Evolutionary conservation across 768 basidiomycete genomes (phyloP), one percentile per base, ranked within the genome.

Genomic region (Trichaptum fuscoviolaceum): DNA sequence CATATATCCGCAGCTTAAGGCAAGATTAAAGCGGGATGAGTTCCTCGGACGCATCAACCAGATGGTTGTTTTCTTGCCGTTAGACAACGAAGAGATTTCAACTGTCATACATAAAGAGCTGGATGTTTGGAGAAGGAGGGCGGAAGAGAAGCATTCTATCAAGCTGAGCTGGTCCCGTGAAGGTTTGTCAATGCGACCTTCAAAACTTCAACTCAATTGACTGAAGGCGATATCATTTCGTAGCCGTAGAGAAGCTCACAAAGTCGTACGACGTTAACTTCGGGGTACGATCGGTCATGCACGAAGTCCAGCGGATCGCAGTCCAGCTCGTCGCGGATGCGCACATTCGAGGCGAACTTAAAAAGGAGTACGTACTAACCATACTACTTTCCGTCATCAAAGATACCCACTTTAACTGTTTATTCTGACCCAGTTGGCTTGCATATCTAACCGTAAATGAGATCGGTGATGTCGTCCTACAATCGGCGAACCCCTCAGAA

Each of bases 21-120:
- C 68, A 30, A 66, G 77, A 18, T 34, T 61, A 18, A 61, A 61
- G 59, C 59, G 59, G 25, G 59, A 34, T 23, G 80, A 81, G 67
- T 73, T 80, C 66, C 72, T 80, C 67, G 78, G 79, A 68, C 76
- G 80, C 25, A 71, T 80, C 63, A 78, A 80, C 68, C 68, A 71
- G 63, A 73, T 74, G 35, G 69, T 75, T 57, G 67, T 80, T 24
- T 80, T 80, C 72, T 34, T 34, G 59, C 59, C 59, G 12, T 23
- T 61, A 9, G 23, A 61, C 30, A 23, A 61, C 17, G 59, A 61
- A 17, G 59, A 61, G 59, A 34, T 61, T 12, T 12, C 42, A 12
- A 52, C 42, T 12, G 59, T 61, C 15, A 61, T 61, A 2, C 9
- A 36, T 27, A 63, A 63, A 15, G 63, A 63, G 35, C 30, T 52